Percentiles rank a stretch among this genome's conserved stretches.
Conservation (phyloP, 257 asterid species). For the Rehmannia glutinosa region DNA sequence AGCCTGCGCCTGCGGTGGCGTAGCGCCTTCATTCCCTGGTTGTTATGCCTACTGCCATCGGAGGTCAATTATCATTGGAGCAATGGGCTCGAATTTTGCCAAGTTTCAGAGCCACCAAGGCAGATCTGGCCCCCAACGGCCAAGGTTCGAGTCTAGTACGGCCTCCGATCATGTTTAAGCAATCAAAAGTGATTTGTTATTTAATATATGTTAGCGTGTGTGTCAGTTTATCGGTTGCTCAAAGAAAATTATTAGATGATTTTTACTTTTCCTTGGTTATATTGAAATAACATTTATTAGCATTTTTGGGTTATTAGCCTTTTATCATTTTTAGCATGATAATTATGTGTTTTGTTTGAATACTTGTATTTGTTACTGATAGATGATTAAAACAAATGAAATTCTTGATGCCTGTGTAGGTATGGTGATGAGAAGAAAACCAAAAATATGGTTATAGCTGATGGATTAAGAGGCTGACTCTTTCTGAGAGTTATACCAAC, state of each 20-base stretch:
- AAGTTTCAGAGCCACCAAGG: constrained; percentile 79
- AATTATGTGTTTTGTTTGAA: not conserved
- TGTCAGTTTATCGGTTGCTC: not conserved
- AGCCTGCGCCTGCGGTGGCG: no score
- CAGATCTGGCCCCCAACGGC: constrained; percentile 70
- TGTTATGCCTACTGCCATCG: constrained; percentile 19
- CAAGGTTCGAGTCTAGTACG: constrained; percentile 21
- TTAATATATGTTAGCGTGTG: not conserved
- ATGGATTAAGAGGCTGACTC: constrained; percentile 49
- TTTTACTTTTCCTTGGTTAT: not conserved
- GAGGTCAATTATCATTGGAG: constrained; percentile 67
- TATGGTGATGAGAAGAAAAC: constrained; percentile 29
- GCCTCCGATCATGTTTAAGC: constrained; percentile 8
- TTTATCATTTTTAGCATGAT: not conserved
- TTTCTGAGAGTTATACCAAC: constrained; percentile 46
- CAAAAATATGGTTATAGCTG: no score
- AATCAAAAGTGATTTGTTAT: constrained; percentile 28
- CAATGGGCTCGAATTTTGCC: constrained; percentile 78
- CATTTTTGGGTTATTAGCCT: not conserved
- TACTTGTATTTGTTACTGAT: not conserved
- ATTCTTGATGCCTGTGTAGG: constrained; percentile 23
- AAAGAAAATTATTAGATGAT: not conserved
- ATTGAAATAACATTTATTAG: not conserved
- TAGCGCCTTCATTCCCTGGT: no score
- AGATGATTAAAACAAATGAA: not conserved